These are phyloP conservation scores for Mycosphaerella sp. DNA, from an alignment of 2,329 filamentous ascomycete species.

Conservation along the genomic window DNA sequence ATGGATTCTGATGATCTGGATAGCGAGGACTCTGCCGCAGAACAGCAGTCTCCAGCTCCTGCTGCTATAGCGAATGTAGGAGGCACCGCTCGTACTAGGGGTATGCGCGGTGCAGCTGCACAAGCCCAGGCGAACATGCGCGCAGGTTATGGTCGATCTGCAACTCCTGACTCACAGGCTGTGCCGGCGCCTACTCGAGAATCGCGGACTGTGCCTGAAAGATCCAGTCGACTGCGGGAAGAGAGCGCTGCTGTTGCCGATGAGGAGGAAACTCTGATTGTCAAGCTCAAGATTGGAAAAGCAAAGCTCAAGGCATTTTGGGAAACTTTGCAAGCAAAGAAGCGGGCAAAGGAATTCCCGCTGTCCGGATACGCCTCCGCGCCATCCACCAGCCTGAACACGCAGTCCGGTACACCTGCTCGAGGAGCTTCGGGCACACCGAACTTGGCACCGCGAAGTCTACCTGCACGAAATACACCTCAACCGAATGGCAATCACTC, in stretches of 20 bases:
- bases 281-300: constrained; percentile 68
- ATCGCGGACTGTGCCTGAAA: constrained; percentile 56
- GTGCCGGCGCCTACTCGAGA: constrained; percentile 61
- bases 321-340: constrained; percentile 34
- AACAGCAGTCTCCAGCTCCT: constrained; percentile 60
- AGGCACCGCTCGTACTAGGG: constrained; percentile 78
- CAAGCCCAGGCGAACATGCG: constrained; percentile 81
- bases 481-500: constrained; percentile 29
- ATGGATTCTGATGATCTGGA: constrained; percentile 88
- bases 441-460: constrained; percentile 24
- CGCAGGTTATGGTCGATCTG: constrained; percentile 67
- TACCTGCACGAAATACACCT: constrained; percentile 26
- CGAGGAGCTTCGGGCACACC: constrained; percentile 24
- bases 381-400: constrained; percentile 18
- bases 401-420: constrained; percentile 21
- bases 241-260: constrained; percentile 69
- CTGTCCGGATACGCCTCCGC: constrained; percentile 33
- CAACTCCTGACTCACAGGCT: constrained; percentile 70
- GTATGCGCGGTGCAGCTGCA: constrained; percentile 81
- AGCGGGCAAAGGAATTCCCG: constrained; percentile 30
- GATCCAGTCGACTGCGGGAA: constrained; percentile 61
- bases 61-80: constrained; percentile 50
- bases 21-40: constrained; percentile 78
- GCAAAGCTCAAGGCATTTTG: constrained; percentile 65
- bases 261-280: constrained; percentile 56